Percentiles rank a stretch among this genome's conserved stretches.
These are phyloP conservation scores for Aristolochia fimbriata DNA, from an alignment of 164 flowering plant genomes.

Conservation along the genomic window DNA sequence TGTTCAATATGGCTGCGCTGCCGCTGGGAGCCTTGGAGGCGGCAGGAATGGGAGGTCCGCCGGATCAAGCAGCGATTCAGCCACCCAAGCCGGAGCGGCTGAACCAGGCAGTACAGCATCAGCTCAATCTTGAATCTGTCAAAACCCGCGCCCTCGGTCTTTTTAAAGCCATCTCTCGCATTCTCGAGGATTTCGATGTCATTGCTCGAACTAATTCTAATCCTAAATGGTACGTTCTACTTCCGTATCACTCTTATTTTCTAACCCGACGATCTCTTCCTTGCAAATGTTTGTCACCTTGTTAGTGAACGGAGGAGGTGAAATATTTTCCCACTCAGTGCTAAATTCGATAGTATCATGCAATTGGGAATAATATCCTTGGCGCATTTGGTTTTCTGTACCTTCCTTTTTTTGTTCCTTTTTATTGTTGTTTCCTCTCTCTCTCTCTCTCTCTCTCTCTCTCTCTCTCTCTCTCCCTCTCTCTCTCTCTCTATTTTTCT, in stretches of 20 bases:
- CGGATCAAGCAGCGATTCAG: slow-evolving; percentile 14
- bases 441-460: no score
- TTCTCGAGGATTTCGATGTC: slow-evolving; percentile 72
- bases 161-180: slow-evolving; percentile 78
- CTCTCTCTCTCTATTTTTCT: no score
- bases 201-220: slow-evolving; percentile 56
- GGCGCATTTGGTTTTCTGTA: no score
- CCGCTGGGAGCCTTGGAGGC: not conserved
- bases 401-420: no score
- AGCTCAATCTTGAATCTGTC: slow-evolving; percentile 66
- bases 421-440: no score
- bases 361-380: no score
- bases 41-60: slow-evolving; percentile 1
- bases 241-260: not conserved
- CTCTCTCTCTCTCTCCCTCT: no score
- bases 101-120: slow-evolving; percentile 48
- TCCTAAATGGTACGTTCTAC: slow-evolving; percentile 75
- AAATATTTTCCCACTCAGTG: no score
- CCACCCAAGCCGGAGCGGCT: slow-evolving; percentile 17
- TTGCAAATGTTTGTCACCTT: no score
- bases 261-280: not conserved
- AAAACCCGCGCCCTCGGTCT: slow-evolving; percentile 77
- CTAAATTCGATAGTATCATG: no score
- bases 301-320: no score
- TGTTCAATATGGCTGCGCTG: not conserved